Evolutionary conservation across 305 asterid genomes (phyloP), one percentile per base, ranked within the genome.

Genomic region (Withania somnifera): DNA sequence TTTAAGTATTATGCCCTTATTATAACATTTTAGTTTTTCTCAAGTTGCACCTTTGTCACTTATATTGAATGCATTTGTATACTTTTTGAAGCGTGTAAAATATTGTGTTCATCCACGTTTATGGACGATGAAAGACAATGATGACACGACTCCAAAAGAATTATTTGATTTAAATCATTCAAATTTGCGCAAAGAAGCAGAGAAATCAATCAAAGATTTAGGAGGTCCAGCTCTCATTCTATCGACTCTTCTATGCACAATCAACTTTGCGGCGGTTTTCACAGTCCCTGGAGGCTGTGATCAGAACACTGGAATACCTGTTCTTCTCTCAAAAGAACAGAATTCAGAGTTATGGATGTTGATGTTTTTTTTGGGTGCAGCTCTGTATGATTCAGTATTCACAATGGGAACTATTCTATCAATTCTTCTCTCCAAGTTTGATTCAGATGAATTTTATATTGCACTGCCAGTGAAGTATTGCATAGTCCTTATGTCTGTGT

Each of bases 211-310:
- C 34, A 81, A 40, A 52, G 80, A 52, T 0, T 5, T 68, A 20
- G 64, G 14, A 34, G 17, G 14, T 36, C 3, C 57, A 36, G 38
- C 28, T 9, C 34, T 68, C 47, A 50, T 81, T 30, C 42, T 81
- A 36, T 26, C 84, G 4, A 54, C 64, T 47, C 84, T 81, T 47
- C 50, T 81, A 2, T 75, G 79, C 40, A 81, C 84, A 34, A 24
- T 81, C 69, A 51, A 51, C 28, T 81, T 68, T 11, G 71, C 84
- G 0, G 26, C 73, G 7, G 47, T 64, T 64, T 64, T 64, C 0
- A 64, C 75, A 64, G 11, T 81, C 45, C 84, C 84, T 2, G 84
- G 84, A 50, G 80, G 80, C 1, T 81, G 68, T 26, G 19, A 81
- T 64, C 11, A 19, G 1, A 6, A 68, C 0, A 3, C 36, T 19